Base-by-base conservation (phyloP, 768 basidiomycete species). In the Russula ochroleuca region DNA sequence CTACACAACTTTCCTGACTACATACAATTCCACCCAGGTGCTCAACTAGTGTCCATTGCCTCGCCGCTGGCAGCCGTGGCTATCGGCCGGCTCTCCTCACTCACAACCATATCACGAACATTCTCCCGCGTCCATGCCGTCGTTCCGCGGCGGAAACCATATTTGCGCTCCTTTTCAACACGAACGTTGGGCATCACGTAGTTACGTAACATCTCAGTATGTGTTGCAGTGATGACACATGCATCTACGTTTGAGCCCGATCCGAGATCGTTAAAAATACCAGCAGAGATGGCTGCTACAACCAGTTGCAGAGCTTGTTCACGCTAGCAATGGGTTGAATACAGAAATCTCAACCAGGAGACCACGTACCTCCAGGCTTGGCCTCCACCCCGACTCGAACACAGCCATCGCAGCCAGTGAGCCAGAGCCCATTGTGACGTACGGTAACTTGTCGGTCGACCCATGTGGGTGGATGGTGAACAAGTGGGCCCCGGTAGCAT, bases 201-300 rank as follows among this genome's bases (percentile, higher is more conserved):
- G 78, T 98, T 98, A 66, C 97, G 83, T 63, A 98, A 78, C 90
- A 91, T 95, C 75, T 97, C 94, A 0, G 94, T 95, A 64, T 85
- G 79, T 53, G 81, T 77, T 50, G 88, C 86, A 5, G 92, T 94
- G 76, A 99, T 95, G 69, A 98, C 83, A 74, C 95, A 96, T 1
- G 94, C 96, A 74, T 99, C 97, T 70, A 98, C 85, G 73, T 99
- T 98, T n/a, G 92, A 94, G 48, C 97, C 97, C 0, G 96, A 98
- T 4, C 97, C 97, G 38, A 98, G 85, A 79, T 99, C 97, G 78
- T 99, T 98, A 84, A 97, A 98, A 73, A 99, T 95, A 82, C 97
- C 97, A 2, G 93, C 91, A 25, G 89, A 86, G 70, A 99, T 86
- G 51, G 97, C 95, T 43, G 85, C 81, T 62, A 88, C 85, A 41